Evolutionary conservation across 805 yeast genomes (phyloP), one percentile per base, ranked within the genome.

Genomic region (Blastobotrys peoriensis): DNA sequence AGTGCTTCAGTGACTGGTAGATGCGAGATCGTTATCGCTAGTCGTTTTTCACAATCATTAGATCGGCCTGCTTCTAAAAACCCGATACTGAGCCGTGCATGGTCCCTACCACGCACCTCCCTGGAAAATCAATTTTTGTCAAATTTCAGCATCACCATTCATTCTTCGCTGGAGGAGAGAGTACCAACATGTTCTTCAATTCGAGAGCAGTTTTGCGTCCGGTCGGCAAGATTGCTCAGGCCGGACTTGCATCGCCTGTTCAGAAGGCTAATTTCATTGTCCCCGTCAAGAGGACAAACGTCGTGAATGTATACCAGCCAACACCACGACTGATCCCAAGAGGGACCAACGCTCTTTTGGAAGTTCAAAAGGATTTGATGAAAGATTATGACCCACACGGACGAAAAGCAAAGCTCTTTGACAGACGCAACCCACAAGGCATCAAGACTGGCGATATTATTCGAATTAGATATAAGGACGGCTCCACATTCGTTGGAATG

Each of bases 371-470:
- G 45, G 75, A 77, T 52, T 73, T 83, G 48, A 70, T 74, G 38
- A 63, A 65, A 27, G 74, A 71, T 52, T 74, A 83, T 49, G 98
- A 89, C 61, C 83, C 87, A 15, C 67, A 75, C 2, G 93, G 91
- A 3, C 67, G 71, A 66, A 83, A 85, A 64, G 69, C 80, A 40
- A 68, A 71, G 18, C 63, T 83, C 38, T 65, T 86, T 23, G 67
- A 73, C 44, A 67, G 69, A 22, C 51, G 60, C 18, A 70, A 71
- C 43, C 65, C 74, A 5, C 72, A 72, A 19, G 67, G 75, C 46
- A 67, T 89, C 23, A 73, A 86, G 45, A 75, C 94, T 0, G 97
- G 95, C 10, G 97, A 89, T 60, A 71, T 86, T 22, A 78, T 89
- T 33, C 77, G 84, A 50, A 83, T 89, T 3, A 76, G 79, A 25